These are phyloP conservation scores for Solanum chaucha DNA, from an alignment of 257 asterid species.

Conservation along the genomic window DNA sequence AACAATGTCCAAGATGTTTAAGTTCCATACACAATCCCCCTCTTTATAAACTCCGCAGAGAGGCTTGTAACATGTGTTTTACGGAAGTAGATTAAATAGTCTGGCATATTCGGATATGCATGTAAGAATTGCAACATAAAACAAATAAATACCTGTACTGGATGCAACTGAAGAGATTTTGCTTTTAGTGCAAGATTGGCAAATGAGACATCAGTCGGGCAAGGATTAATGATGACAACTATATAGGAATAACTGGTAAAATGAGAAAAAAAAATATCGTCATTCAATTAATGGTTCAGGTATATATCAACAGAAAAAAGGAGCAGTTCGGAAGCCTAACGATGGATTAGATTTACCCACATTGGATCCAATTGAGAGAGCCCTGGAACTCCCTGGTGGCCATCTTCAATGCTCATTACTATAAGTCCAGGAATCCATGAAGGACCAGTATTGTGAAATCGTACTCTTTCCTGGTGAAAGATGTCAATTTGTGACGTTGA, in stretches of 20 bases:
- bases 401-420: conserved; percentile 87
- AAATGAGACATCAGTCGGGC: conserved; percentile 50
- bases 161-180: conserved; percentile 62
- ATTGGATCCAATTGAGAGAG: conserved; percentile 63
- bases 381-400: conserved; percentile 59
- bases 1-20: too few species aligned
- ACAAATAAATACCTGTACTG: conserved; percentile 50
- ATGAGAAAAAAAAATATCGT: not conserved
- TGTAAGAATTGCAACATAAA: not conserved
- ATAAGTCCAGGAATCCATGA: conserved; percentile 70
- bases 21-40: too few species aligned
- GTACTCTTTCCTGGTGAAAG: conserved; percentile 57
- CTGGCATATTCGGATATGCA: not conserved
- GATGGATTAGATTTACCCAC: conserved; percentile 24
- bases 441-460: conserved; percentile 81
- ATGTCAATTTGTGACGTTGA: conserved; percentile 1
- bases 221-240: conserved; percentile 45
- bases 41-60: not conserved
- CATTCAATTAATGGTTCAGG: conserved; percentile 4
- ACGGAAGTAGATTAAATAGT: not conserved
- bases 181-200: conserved; percentile 40
- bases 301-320: conserved; percentile 1
- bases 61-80: not conserved
- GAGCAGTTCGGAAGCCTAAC: not conserved
- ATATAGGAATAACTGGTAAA: conserved; percentile 59